A percentile compares a stretch with the other conserved stretches of the same genome.
Conservation (phyloP, 768 basidiomycete species). For the Candolleomyces aberdarensis region DNA sequence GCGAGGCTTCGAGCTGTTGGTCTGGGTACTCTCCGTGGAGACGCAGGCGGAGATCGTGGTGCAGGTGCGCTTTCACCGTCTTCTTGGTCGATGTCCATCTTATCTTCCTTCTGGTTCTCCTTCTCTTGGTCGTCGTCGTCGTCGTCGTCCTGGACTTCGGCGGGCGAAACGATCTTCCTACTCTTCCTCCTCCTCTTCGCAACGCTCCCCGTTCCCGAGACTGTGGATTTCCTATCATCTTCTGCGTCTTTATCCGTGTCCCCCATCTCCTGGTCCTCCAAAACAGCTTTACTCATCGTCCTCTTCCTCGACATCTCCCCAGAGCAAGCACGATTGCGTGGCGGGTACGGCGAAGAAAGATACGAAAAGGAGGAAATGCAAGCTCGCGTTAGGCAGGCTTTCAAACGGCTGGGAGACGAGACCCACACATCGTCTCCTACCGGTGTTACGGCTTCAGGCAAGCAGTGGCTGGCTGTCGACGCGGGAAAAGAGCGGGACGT, state of each 20-base stretch:
- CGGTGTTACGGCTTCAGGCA: conserved; percentile 9
- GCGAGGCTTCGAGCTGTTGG: conserved; percentile 2
- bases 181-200: conserved; percentile 3
- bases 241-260: neutral
- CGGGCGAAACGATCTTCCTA: neutral
- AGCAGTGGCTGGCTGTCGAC: conserved; percentile 54
- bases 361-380: conserved; percentile 85
- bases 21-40: conserved; percentile 8
- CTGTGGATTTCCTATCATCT: too few relatives aligned
- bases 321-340: conserved; percentile 61
- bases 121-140: neutral
- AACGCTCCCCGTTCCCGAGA: neutral
- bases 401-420: conserved; percentile 55
- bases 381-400: conserved; percentile 55
- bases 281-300: conserved; percentile 4
- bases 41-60: conserved; percentile 6
- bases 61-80: neutral
- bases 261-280: neutral
- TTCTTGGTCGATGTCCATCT: conserved; percentile 7
- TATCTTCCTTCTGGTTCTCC: conserved; percentile 2
- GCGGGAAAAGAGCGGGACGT: conserved; percentile 48
- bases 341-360: conserved; percentile 83
- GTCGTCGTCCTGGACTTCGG: conserved; percentile 3
- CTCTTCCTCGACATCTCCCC: conserved; percentile 53
- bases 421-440: conserved; percentile 20